Conservation (phyloP, 78 protist species). For the Chrysochromulina tobinii region DNA sequence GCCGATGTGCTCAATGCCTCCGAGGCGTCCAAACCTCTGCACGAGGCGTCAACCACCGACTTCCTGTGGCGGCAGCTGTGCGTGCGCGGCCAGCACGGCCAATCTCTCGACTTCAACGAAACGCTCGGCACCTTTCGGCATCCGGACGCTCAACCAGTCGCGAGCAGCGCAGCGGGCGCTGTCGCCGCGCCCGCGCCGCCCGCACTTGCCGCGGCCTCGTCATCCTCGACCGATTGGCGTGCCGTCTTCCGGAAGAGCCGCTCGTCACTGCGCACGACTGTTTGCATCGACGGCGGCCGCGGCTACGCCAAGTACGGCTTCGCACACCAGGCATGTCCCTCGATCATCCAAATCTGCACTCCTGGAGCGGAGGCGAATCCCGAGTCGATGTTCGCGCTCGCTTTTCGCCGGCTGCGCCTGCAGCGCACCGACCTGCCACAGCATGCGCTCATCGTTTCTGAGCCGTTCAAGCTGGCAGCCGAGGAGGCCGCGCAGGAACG, state of each 20-base stretch:
- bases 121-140: not conserved
- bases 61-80: not conserved
- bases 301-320: slow-evolving; percentile 11
- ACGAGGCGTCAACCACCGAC: not conserved
- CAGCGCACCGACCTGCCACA: not conserved
- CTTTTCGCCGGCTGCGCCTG: not conserved
- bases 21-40: not conserved
- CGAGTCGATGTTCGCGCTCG: not conserved
- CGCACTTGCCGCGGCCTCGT: not conserved
- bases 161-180: not conserved
- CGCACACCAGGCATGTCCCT: not conserved
- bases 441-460: not conserved
- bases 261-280: not conserved
- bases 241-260: not conserved
- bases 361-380: not conserved
- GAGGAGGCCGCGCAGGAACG: not conserved
- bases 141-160: not conserved
- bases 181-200: not conserved
- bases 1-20: not conserved
- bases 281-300: slow-evolving; percentile 7
- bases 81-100: not conserved
- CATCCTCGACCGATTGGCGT: not conserved
- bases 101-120: not conserved
- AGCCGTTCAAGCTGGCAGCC: not conserved
- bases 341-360: not conserved